Evolutionary conservation across 1,284 basidiomycete species (phyloP).

Genomic region (Rhodotorula sp.): DNA sequence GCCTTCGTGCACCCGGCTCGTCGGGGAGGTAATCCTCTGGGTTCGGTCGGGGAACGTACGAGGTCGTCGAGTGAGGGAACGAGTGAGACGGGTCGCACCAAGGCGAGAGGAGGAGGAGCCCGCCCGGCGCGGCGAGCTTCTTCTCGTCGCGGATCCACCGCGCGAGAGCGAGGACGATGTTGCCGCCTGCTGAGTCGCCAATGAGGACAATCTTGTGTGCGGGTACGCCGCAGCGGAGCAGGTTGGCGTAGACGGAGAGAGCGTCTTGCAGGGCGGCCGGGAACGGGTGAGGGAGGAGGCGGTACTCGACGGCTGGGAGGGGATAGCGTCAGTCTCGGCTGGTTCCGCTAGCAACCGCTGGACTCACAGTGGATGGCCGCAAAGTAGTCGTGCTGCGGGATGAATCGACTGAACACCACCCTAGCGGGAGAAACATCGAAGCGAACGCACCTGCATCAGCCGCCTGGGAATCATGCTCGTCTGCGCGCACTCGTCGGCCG

Average conservation of each 20-base stretch:
- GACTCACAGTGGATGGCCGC: constrained; percentile 20
- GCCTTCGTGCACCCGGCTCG: constrained; percentile 26
- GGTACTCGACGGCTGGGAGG: constrained; percentile 37
- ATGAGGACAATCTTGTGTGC: constrained; percentile 47
- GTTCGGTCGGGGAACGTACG: constrained; percentile 31
- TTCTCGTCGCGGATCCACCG: constrained; percentile 48
- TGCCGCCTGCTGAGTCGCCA: constrained; percentile 50
- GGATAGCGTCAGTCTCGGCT: background rate
- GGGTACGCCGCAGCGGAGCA: constrained; percentile 23
- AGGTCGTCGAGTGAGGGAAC: constrained; percentile 28
- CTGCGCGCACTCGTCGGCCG: constrained; percentile 35
- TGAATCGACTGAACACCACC: background rate
- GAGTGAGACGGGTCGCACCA: constrained; percentile 36
- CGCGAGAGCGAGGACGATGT: constrained; percentile 48
- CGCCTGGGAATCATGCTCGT: constrained; percentile 35
- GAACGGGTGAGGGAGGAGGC: constrained; percentile 33
- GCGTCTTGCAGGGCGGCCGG: constrained; percentile 39
- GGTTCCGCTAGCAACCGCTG: too few species aligned
- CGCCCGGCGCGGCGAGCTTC: constrained; percentile 26
- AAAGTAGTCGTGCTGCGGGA: constrained; percentile 25
- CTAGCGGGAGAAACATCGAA: too few species aligned
- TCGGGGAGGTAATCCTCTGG: constrained; percentile 39
- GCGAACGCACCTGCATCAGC: constrained; percentile 12
- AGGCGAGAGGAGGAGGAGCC: constrained; percentile 34
- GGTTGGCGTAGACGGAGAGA: constrained; percentile 30